Base-by-base conservation (phyloP, 176 grass and related monocot genomes). In the Tillandsia fasciculata region DNA sequence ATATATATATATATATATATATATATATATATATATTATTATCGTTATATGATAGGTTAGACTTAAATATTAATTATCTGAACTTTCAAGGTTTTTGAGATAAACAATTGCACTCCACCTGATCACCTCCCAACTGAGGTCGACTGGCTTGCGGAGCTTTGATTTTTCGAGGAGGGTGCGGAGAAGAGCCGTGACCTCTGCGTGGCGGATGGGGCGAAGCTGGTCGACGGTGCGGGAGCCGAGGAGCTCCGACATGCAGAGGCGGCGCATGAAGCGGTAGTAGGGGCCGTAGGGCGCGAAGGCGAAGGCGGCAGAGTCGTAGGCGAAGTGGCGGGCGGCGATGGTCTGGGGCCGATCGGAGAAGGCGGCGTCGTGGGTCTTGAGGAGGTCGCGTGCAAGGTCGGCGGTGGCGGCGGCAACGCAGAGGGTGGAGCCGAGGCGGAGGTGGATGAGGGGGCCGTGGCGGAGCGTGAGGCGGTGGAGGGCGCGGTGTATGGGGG, bases 171-270 rank as follows among this genome's bases (percentile, higher is more conserved):
- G 24, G 50, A 73, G 67, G 17, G 64, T 68, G 0, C 7, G 53
- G 50, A 92, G 74, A 65, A 92, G 53, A 47, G 52, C 51, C 2
- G 7, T 48, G 23, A 92, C 17, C 73, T 83, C 89, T 4, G 74
- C 76, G 11, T 54, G 48, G 11, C 82, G 73, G 50, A 92, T 67
- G 14, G 85, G 89, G 7, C 82, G 79, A 0, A 88, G 82, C 63
- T 68, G 76, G 2, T 83, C 82, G 1, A 88, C 66, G n/a, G 79
- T 92, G 3, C 83, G 82, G 1, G 85, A 71, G 2, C 85, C 85
- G 0, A 92, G 89, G 48, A 92, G 82, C 69, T 92, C 82, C 0
- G 82, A 85, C 82, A 88, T 80, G 79, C 89, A 92, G 10, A 92
- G 76, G 0, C 84, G 67, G 72, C 87, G 87, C 51, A 92, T 33